These are phyloP conservation scores for Diversispora eburnea DNA, from an alignment of 192 early-diverging fungal genomes.

Conservation along the genomic window DNA sequence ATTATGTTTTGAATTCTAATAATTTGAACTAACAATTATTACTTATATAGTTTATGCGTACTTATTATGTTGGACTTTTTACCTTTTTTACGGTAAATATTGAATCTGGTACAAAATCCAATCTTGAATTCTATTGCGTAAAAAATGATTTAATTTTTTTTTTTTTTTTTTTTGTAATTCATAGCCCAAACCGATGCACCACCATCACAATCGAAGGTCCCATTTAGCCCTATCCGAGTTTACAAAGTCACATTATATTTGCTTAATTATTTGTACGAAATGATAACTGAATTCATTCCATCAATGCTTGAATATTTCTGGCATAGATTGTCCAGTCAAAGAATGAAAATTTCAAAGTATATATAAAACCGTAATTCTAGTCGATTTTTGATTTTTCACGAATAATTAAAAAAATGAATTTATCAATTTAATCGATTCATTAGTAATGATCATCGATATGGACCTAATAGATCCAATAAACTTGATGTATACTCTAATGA, in stretches of 20 bases:
- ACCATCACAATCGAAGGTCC: constrained; percentile 14
- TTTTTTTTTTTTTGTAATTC: neutral
- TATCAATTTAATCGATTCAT: neutral
- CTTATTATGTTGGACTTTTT: constrained; percentile 15
- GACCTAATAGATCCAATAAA: neutral
- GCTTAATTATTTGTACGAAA: constrained; percentile 19
- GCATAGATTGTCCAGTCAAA: constrained; percentile 20
- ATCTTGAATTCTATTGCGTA: neutral
- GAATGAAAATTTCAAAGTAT: neutral
- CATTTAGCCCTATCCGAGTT: constrained; percentile 23
- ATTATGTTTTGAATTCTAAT: neutral
- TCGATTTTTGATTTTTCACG: neutral
- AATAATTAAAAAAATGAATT: neutral
- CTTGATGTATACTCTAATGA: constrained; percentile 18
- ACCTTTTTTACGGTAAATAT: constrained; percentile 24
- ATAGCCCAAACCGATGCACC: constrained; percentile 28
- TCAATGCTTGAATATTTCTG: constrained; percentile 28
- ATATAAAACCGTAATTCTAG: too few relatives aligned
- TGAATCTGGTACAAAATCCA: neutral
- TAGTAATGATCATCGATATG: constrained; percentile 20
- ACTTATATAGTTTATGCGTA: constrained; percentile 6
- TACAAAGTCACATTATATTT: constrained; percentile 24
- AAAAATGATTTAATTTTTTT: neutral
- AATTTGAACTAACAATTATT: neutral
- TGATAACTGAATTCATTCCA: constrained; percentile 22